Base-by-base conservation (phyloP, 208 protist species). In the Leishmania gerbilli region DNA sequence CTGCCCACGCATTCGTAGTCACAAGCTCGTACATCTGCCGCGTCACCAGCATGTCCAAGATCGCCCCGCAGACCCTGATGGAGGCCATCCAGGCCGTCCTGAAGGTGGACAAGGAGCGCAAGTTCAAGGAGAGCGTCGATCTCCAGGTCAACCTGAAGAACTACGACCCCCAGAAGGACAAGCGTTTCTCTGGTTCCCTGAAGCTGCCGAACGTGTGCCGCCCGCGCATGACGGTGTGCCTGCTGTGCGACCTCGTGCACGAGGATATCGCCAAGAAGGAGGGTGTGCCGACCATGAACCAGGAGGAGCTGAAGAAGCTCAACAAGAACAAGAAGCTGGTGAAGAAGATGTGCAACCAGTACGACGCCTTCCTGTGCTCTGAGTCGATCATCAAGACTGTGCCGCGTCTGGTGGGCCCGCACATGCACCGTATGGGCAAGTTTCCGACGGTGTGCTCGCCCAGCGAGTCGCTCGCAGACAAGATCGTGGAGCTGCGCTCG, bases 261-360 rank as follows among this genome's bases (percentile, higher is more conserved):
- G 95, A 94, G 89, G 99, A 99, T 80, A 80, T 98, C 74, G 98
- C 98, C 89, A 96, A 98, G 86, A 97, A 96, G 80, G 80, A 88
- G 19, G 92, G 96, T 87, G 77, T 98, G 55, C 94, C 94, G 75
- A 96, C 99, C 78, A 98, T 99, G 94, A 97, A 90, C 88, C 93
- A 99, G 80, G 99, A 99, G 79, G 98, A 99, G 77, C 94, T 99
- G 45, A 99, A 99, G 94, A 99, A 99, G 91, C 92, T 99, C 76
- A 99, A 99, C 95, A 99, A 99, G 96, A 99, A 99, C 94, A 99
- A 99, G 95, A 99, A 99, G 98, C 88, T 98, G 24, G 96, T 99
- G 84, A 99, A 99, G 97, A 99, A 99, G 92, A 96, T 99, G 92
- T 99, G 98, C 89, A 94, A 98, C 89, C 92, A 98, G 89, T 99